These are phyloP conservation scores for Populus alba DNA, from an alignment of 345 rosid genomes.

Conservation along the genomic window DNA sequence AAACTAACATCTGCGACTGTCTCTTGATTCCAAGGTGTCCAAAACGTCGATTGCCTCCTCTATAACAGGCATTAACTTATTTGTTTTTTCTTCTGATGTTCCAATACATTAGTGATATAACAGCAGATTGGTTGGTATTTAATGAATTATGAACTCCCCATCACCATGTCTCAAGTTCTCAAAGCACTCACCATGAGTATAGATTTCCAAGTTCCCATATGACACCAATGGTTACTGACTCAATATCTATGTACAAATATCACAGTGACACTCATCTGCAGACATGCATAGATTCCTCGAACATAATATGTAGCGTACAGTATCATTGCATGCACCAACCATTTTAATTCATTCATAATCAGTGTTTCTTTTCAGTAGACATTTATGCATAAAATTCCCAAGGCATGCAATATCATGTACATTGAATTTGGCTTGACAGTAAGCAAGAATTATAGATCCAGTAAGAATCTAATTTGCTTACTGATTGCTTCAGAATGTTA, in stretches of 20 bases:
- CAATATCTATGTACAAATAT: neutral
- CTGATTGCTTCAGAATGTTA: neutral
- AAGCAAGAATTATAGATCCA: neutral
- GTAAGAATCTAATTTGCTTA: neutral
- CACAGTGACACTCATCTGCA: neutral
- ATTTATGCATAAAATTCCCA: neutral
- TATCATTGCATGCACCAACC: neutral
- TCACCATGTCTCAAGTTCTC: constrained; percentile 18
- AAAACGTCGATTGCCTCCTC: constrained; percentile 18
- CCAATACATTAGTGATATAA: neutral
- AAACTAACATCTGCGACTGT: neutral
- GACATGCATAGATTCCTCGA: neutral
- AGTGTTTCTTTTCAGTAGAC: neutral
- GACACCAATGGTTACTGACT: neutral
- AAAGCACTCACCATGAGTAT: constrained; percentile 16
- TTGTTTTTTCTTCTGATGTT: neutral
- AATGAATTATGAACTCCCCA: neutral
- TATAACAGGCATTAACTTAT: constrained; percentile 9
- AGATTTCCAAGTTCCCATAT: constrained; percentile 13
- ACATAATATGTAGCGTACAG: neutral
- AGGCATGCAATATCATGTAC: neutral
- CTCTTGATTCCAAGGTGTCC: constrained; percentile 7
- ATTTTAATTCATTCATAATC: neutral
- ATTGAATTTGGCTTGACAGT: neutral
- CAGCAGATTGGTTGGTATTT: neutral